Base-by-base conservation (phyloP, 768 basidiomycete genomes). In the Candolleomyces aberdarensis region DNA sequence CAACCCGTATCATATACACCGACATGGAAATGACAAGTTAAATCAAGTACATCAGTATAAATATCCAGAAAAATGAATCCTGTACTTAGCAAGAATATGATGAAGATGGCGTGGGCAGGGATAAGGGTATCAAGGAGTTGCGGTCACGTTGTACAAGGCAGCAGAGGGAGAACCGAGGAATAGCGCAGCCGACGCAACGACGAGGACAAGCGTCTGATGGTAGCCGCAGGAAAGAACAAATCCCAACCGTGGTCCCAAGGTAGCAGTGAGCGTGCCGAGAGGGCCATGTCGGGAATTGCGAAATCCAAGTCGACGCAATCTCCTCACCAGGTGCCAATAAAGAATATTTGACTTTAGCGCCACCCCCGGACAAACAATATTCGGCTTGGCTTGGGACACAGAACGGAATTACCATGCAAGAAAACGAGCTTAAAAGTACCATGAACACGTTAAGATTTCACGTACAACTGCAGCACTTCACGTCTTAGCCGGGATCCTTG, bases 271-370 rank as follows among this genome's bases (percentile, higher is more conserved):
- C 26, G 85, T 92, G 95, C 10, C 32, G 3, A 31, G 82, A 76
- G n/a, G 94, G 94, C 95, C 95, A 98, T 32, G 83, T 86, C 48
- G 94, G 93, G 70, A 83, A 91, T 67, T 85, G 78, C 63, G 95
- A 75, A 44, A 84, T 83, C 95, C 95, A 98, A 5, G 89, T 88
- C 75, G 95, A 94, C 1, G 92, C 85, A 54, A 96, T 88, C 75
- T 92, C 86, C 65, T 83, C 91, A 39, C 85, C 80, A 20, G 83
- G 83, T 43, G 81, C 83, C 57, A 94, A 78, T 29, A 86, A 86
- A 51, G 89, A 66, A 69, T 93, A 93, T 80, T 86, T 91, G 61
- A 96, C 95, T 69, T 80, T 84, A 55, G 96, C 91, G 40, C 91
- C 90, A 10, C 94, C 94, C 26, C 86, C 89, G 65, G 96, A 96